phyloP scores from a whole-genome alignment of 495 filamentous ascomycete species.

The Cudoniella acicularis region DNA sequence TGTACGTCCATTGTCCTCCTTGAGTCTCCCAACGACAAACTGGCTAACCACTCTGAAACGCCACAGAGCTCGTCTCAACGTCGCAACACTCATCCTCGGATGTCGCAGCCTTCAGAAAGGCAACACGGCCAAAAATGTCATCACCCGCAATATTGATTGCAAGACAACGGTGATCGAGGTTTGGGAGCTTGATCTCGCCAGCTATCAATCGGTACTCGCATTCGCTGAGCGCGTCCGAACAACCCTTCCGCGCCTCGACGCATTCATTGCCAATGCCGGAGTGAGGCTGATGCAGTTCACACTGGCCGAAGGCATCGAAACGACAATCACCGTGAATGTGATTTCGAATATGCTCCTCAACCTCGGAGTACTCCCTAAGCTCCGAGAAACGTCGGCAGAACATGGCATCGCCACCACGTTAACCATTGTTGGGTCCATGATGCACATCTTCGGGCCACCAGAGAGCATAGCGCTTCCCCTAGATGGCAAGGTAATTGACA shows the following conservation, averaged over 20 bases:
- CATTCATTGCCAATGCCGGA: slow-evolving; percentile 33
- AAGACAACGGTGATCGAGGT: slow-evolving; percentile 40
- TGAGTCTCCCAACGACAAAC: too few species aligned
- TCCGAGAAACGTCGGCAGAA: background rate
- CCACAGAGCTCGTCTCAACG: too few species aligned
- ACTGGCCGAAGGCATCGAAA: background rate
- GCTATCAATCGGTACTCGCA: slow-evolving; percentile 7
- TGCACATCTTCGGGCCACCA: too few species aligned
- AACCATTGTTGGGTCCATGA: background rate
- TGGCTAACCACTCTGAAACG: too few species aligned
- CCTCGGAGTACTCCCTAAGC: slow-evolving; percentile 7
- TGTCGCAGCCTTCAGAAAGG: slow-evolving; percentile 34
- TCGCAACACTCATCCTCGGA: slow-evolving; percentile 45
- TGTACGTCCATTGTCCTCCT: too few species aligned
- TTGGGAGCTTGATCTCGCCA: slow-evolving; percentile 50
- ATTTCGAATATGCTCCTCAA: slow-evolving; percentile 5
- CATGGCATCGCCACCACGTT: background rate
- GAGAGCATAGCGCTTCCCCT: too few species aligned
- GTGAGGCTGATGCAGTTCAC: slow-evolving; percentile 3
- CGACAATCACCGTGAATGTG: slow-evolving; percentile 8
- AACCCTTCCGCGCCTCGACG: slow-evolving; percentile 17
- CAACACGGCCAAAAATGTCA: slow-evolving; percentile 32
- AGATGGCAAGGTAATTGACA: too few species aligned
- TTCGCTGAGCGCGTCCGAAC: slow-evolving; percentile 8
- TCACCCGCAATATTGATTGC: slow-evolving; percentile 26